Conservation (phyloP, 108 stramenopile species). For the Fragilariopsis cylindrus region DNA sequence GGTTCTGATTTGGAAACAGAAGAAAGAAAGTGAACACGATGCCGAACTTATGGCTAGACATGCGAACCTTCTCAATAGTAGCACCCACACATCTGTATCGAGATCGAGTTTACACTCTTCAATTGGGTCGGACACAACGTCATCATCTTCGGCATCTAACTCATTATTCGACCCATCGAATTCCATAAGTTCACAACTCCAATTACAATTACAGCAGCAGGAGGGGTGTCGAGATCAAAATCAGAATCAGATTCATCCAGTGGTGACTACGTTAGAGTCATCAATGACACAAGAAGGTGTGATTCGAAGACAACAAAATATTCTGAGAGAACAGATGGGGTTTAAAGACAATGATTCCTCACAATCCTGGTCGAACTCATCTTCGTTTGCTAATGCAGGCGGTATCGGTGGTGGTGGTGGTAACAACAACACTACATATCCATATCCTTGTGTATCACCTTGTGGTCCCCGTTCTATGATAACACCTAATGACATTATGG, state of each 20-base stretch:
- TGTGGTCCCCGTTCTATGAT: too few species aligned
- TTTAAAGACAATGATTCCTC: neutral
- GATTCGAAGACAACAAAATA: neutral
- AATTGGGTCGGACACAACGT: neutral
- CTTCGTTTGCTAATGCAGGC: too few species aligned
- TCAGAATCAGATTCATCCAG: neutral
- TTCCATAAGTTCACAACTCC: neutral
- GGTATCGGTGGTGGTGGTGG: too few species aligned
- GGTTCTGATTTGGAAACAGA: conserved; percentile 42
- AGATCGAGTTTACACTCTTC: neutral
- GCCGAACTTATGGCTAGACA: neutral
- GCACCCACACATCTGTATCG: neutral
- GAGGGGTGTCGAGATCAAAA: neutral
- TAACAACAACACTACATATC: too few species aligned
- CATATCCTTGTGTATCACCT: too few species aligned
- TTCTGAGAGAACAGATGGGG: conserved; percentile 6
- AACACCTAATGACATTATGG: neutral
- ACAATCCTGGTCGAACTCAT: too few species aligned
- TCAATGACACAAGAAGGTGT: neutral
- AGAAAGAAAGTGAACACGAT: conserved; percentile 25
- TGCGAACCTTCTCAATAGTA: neutral
- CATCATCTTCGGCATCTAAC: neutral
- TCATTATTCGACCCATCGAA: neutral
- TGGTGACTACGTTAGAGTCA: neutral
- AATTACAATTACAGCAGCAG: neutral